These are phyloP conservation scores for Epipyxis sp. DNA, from an alignment of 108 stramenopile genomes.

Conservation along the genomic window DNA sequence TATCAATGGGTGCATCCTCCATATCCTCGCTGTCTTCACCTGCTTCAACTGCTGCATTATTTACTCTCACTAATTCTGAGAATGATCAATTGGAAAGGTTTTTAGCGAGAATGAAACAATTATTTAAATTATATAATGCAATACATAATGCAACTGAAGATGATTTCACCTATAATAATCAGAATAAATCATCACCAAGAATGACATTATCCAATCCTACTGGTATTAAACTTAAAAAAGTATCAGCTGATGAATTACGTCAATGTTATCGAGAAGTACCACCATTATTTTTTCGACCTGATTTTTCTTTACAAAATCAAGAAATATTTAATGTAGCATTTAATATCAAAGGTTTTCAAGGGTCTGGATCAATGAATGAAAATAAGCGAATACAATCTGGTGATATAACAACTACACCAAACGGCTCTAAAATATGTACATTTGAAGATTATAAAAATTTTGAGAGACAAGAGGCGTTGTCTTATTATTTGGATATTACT, in stretches of 20 bases:
- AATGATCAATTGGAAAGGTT: slow-evolving; percentile 1
- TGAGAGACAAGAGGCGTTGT: slow-evolving; percentile 8
- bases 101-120: not conserved
- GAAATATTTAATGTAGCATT: not conserved
- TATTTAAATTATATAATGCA: not conserved
- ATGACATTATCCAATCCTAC: not conserved
- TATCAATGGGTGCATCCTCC: not conserved
- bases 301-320: not conserved
- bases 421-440: not conserved
- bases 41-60: not conserved
- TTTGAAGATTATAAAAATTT: not conserved
- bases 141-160: not conserved
- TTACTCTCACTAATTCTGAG: not conserved
- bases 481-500: slow-evolving; percentile 10
- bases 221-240: not conserved
- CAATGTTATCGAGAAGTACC: slow-evolving; percentile 18
- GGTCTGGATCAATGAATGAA: too few relatives aligned
- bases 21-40: not conserved
- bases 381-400: too few relatives aligned
- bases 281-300: slow-evolving; percentile 9
- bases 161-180: not conserved
- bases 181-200: not conserved
- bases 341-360: too few relatives aligned
- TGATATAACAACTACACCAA: not conserved
- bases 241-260: not conserved